A percentile compares a stretch with the other conserved stretches of the same genome.
Evolutionary conservation across 768 basidiomycete species (phyloP).

Genomic region (Podaxis sp.): DNA sequence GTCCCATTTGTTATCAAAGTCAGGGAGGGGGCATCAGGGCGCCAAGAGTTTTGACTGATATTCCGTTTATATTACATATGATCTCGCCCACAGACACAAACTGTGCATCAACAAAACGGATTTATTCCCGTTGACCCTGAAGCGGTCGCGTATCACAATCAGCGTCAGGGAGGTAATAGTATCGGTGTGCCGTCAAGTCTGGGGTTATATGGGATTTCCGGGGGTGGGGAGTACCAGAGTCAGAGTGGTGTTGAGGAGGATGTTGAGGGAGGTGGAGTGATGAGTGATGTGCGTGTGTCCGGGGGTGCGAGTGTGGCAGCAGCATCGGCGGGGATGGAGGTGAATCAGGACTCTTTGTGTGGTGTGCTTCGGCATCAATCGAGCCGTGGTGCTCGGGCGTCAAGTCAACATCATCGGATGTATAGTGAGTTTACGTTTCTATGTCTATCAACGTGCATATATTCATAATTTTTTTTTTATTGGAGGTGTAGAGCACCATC

Average conservation of each 20-base stretch:
- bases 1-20: no score
- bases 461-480: neutral
- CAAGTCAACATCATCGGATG: neutral
- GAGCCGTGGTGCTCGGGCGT: neutral
- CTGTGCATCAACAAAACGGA: neutral
- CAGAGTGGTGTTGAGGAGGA: no score
- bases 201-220: neutral
- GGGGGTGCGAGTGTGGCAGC: neutral
- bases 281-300: no score
- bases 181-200: neutral
- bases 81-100: neutral
- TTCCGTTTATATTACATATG: no score
- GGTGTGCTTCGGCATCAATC: neutral
- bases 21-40: no score
- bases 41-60: no score
- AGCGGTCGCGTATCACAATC: neutral
- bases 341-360: neutral
- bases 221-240: neutral
- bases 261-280: no score
- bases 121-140: neutral
- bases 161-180: neutral
- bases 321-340: neutral
- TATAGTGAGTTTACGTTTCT: neutral
- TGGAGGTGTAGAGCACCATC: neutral
- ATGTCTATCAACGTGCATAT: neutral